phyloP scores from a whole-genome alignment of 768 basidiomycete genomes.

The Mycena latifolia region DNA sequence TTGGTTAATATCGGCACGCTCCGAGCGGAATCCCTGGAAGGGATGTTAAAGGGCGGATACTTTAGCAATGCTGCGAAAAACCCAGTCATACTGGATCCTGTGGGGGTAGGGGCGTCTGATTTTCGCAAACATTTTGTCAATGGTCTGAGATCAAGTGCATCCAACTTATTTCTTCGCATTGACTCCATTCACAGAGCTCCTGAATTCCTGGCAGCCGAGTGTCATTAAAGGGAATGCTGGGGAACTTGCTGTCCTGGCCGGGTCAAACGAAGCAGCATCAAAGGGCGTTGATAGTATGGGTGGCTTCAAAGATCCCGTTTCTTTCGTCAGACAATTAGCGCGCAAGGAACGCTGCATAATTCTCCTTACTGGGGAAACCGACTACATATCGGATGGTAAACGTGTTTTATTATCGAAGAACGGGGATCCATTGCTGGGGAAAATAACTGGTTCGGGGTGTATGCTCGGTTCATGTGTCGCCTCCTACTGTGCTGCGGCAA shows the following conservation, averaged over 20 bases:
- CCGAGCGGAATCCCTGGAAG: constrained; percentile 64
- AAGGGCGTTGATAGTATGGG: constrained; percentile 92
- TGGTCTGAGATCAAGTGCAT: constrained; percentile 53
- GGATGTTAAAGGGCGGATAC: constrained; percentile 81
- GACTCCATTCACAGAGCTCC: constrained; percentile 61
- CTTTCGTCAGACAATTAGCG: constrained; percentile 78
- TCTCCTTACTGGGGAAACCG: constrained; percentile 82
- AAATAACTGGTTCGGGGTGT: constrained; percentile 94
- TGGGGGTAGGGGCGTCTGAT: constrained; percentile 87
- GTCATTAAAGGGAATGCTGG: constrained; percentile 96
- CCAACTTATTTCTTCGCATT: background rate
- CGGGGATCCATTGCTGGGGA: constrained; percentile 78
- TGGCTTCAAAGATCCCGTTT: constrained; percentile 81
- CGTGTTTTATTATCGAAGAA: constrained; percentile 78
- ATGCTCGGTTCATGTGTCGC: constrained; percentile 84
- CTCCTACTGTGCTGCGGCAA: constrained; percentile 82
- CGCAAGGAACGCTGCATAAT: constrained; percentile 83
- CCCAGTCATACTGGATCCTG: constrained; percentile 91
- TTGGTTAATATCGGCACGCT: constrained; percentile 93
- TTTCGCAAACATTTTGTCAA: constrained; percentile 74
- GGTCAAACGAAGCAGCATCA: constrained; percentile 81
- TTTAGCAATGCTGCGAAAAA: constrained; percentile 77
- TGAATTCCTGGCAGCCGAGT: constrained; percentile 85
- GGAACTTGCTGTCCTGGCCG: constrained; percentile 84
- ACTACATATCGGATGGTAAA: constrained; percentile 88